Percentiles rank a stretch among this genome's conserved stretches.
Conservation (phyloP, 2,329 filamentous ascomycete species). For the Elsinoe fawcettii region DNA sequence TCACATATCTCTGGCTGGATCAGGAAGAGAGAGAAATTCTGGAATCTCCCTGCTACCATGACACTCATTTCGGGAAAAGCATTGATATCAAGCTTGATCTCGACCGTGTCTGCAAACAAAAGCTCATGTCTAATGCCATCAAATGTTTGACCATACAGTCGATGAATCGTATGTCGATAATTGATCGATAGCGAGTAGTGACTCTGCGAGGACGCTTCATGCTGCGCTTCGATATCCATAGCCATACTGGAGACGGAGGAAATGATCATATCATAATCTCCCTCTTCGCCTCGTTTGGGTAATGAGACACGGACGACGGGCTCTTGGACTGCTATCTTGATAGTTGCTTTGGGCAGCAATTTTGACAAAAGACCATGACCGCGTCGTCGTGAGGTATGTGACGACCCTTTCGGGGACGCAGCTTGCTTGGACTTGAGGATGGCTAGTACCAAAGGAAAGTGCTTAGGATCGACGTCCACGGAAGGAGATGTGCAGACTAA, state of each 20-base stretch:
- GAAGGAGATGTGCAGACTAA: conserved; percentile 94
- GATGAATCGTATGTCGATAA: conserved; percentile 74
- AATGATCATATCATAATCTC: conserved; percentile 91
- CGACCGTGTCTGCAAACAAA: conserved; percentile 77
- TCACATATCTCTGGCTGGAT: conserved; percentile 87
- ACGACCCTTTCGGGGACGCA: conserved; percentile 22
- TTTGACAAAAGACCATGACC: conserved; percentile 69
- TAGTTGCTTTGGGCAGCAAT: conserved; percentile 84
- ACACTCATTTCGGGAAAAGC: conserved; percentile 82
- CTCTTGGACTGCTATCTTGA: conserved; percentile 95
- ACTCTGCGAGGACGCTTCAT: conserved; percentile 72
- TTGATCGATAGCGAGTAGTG: conserved; percentile 82
- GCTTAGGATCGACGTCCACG: conserved; percentile 82
- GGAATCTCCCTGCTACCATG: conserved; percentile 67
- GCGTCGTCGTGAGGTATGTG: conserved; percentile 10
- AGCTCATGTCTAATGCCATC: conserved; percentile 77
- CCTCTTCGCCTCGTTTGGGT: conserved; percentile 66
- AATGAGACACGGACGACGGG: conserved; percentile 86
- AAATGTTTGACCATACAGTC: conserved; percentile 89
- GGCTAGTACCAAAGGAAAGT: conserved; percentile 76
- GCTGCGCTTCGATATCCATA: conserved; percentile 89
- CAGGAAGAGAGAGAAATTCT: conserved; percentile 83
- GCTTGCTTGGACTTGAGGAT: conserved; percentile 50
- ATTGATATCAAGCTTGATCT: conserved; percentile 76
- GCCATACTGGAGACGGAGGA: conserved; percentile 92